Evolutionary conservation across 1,284 basidiomycete species (phyloP), one percentile per base, ranked within the genome.

Genomic region (Cryptococcus neoformans): DNA sequence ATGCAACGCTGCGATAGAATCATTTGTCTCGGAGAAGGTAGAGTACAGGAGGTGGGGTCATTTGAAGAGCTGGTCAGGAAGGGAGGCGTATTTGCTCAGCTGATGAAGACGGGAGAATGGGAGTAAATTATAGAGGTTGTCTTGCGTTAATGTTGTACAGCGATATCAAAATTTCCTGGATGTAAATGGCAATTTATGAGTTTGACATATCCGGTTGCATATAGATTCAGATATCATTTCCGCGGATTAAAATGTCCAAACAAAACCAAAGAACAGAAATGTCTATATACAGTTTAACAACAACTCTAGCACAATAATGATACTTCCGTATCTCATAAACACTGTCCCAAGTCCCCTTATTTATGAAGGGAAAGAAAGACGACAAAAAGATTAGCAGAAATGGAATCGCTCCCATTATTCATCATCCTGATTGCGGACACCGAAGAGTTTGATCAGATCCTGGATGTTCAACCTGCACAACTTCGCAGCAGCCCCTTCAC

Each of bases 1-100:
- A 99, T 99, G 94, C 83, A 82, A 71, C 85, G 87, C 82, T 97
- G 94, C 78, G 92, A 96, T 75, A 83, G 92, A 41, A 85, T 99
- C 53, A 66, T 97, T 17, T 89, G 96, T 44, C 75, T 98, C 9
- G 82, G 87, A 12, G 85, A 87, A 14, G 93, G 94, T 4, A 74
- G 73, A 51, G 82, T 96, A 16, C 87, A 81, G 9, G 92, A 97
- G 78, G 79, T 90, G 63, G 93, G 93, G 14, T 82, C 81, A 47
- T 96, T 84, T 68, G 85, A 88, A 16, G 79, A 85, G 63, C 81
- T 96, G 44, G 80, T 90, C 66, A 81, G 81, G 55, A 79, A 78
- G 57, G 83, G 83, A 46, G 92, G 91, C 2, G 79, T 87, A 28
- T 96, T 97, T 79, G 86, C 89, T 10, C 82, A 83, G 60, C 82